Conservation (phyloP, 352 stramenopile genomes). For the Phytophthora vignae region DNA sequence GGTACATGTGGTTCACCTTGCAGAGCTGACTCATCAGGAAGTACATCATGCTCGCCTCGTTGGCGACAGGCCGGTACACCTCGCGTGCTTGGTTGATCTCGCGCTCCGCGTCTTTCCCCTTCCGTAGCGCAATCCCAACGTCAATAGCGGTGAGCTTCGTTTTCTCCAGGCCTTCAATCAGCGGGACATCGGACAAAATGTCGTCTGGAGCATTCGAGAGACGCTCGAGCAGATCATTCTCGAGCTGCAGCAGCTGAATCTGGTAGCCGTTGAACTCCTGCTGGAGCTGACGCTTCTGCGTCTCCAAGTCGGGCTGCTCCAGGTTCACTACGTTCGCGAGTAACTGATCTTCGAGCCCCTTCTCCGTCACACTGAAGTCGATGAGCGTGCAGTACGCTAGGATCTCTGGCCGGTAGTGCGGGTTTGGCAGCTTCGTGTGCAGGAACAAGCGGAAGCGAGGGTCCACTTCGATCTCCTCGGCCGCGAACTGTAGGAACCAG, state of each 20-base stretch:
- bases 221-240: constrained; percentile 90
- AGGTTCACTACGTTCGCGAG: constrained; percentile 90
- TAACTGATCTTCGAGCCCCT: constrained; percentile 91
- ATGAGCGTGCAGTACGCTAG: constrained; percentile 94
- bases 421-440: constrained; percentile 93
- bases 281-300: constrained; percentile 88
- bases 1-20: constrained; percentile 94
- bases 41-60: constrained; percentile 92
- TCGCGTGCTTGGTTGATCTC: constrained; percentile 93
- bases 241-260: constrained; percentile 91
- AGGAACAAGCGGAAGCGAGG: constrained; percentile 88
- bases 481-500: constrained; percentile 89
- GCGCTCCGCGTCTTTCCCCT: constrained; percentile 89
- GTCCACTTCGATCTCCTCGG: constrained; percentile 92
- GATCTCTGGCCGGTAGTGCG: constrained; percentile 93
- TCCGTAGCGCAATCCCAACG: constrained; percentile 81
- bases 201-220: constrained; percentile 93
- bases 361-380: constrained; percentile 95
- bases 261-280: constrained; percentile 94
- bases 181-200: constrained; percentile 90
- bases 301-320: constrained; percentile 91
- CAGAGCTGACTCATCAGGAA: constrained; percentile 92
- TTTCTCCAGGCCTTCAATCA: constrained; percentile 94
- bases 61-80: constrained; percentile 90
- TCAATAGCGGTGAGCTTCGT: constrained; percentile 92